phyloP scores from a whole-genome alignment of 768 basidiomycete genomes.

The Goffeauzyma gilvescens region DNA sequence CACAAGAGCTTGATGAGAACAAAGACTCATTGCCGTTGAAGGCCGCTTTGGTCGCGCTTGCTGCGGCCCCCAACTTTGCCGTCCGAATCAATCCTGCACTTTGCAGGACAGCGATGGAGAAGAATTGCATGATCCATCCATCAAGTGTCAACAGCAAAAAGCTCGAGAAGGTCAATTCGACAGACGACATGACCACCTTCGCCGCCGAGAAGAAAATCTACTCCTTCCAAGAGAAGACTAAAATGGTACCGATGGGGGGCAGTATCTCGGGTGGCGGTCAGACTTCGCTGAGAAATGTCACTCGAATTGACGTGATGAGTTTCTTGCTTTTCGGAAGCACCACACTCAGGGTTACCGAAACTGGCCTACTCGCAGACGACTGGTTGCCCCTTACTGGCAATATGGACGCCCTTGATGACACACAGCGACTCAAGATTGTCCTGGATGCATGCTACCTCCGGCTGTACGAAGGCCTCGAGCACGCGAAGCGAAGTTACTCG shows the following conservation, averaged over 20 bases:
- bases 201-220: constrained; percentile 52
- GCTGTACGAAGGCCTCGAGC: constrained; percentile 66
- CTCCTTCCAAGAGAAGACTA: constrained; percentile 63
- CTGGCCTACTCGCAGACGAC: constrained; percentile 49
- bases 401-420: constrained; percentile 53
- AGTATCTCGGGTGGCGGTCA: constrained; percentile 40
- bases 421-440: constrained; percentile 58
- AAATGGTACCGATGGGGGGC: constrained; percentile 23
- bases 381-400: constrained; percentile 65
- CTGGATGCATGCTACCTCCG: constrained; percentile 72
- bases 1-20: constrained; percentile 30
- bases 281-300: constrained; percentile 61
- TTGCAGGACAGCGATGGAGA: constrained; percentile 54
- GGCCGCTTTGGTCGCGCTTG: constrained; percentile 64
- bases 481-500: constrained; percentile 37
- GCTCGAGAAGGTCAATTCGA: too few species aligned
- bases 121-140: constrained; percentile 46
- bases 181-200: constrained; percentile 27
- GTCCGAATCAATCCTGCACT: constrained; percentile 82
- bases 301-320: constrained; percentile 66
- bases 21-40: constrained; percentile 43
- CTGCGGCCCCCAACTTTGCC: constrained; percentile 80
- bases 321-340: constrained; percentile 83
- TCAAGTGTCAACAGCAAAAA: constrained; percentile 67
- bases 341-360: constrained; percentile 47